Percentiles rank a stretch among this genome's conserved stretches.
phyloP scores from a whole-genome alignment of 2,329 filamentous ascomycete genomes.

The Fusarium drepaniforme region DNA sequence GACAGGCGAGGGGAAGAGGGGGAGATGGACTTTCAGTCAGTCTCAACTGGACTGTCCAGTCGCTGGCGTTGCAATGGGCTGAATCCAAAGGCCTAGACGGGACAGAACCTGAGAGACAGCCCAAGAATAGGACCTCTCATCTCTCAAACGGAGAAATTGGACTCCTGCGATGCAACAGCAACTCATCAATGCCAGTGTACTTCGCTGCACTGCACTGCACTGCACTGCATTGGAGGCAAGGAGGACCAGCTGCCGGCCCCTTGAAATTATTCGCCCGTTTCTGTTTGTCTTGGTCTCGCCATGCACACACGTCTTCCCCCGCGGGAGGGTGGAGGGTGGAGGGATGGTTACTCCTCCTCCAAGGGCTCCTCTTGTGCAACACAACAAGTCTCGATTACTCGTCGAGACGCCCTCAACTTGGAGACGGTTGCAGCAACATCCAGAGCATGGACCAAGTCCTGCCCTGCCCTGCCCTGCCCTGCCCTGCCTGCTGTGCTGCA shows the following conservation, averaged over 20 bases:
- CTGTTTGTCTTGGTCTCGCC: constrained; percentile 28
- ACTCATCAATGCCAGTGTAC: not conserved
- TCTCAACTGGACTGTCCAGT: not conserved
- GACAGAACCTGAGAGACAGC: not conserved
- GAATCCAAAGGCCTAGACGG: not conserved
- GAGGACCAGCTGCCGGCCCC: constrained; percentile 1
- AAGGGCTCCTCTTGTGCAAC: constrained; percentile 26
- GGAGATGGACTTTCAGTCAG: not conserved
- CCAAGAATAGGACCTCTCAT: constrained; percentile 10
- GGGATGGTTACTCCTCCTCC: constrained; percentile 3
- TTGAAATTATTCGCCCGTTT: constrained; percentile 22
- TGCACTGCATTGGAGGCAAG: not conserved
- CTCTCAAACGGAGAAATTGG: constrained; percentile 18
- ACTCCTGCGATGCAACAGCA: constrained; percentile 37
- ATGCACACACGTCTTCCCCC: constrained; percentile 26
- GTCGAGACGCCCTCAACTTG: constrained; percentile 7
- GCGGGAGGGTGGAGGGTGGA: constrained; percentile 3
- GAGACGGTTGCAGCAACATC: constrained; percentile 6
- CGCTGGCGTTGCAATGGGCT: constrained; percentile 22
- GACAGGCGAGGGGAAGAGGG: not conserved
- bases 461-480: not conserved
- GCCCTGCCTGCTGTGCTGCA: not conserved
- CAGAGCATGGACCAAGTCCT: constrained; percentile 2
- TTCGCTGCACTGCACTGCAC: not conserved
- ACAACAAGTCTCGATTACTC: constrained; percentile 24